phyloP scores from a whole-genome alignment of 768 basidiomycete species.

The Gymnopilus junonius region DNA sequence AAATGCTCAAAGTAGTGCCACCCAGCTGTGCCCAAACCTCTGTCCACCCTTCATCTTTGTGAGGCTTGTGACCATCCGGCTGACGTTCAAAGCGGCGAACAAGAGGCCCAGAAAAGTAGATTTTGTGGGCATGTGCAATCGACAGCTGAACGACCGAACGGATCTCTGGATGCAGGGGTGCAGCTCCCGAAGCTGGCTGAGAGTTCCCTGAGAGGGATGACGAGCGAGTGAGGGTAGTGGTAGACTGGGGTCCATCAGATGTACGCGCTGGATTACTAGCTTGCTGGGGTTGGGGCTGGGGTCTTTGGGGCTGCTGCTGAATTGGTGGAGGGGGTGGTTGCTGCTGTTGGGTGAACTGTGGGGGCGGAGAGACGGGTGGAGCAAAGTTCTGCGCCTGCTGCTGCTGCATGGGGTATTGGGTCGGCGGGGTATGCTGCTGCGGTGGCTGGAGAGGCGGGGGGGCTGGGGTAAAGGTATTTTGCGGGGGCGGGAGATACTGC shows the following conservation, averaged over 20 bases:
- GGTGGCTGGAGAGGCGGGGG: constrained; percentile 18
- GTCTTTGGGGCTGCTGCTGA: constrained; percentile 22
- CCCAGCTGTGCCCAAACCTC: constrained; percentile 91
- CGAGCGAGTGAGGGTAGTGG: neutral
- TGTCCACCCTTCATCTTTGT: constrained; percentile 79
- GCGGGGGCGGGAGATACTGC: constrained; percentile 16
- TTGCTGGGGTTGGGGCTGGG: constrained; percentile 23
- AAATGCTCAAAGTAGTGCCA: constrained; percentile 87
- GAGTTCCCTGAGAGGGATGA: constrained; percentile 12
- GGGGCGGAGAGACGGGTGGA: constrained; percentile 16
- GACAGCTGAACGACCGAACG: constrained; percentile 78
- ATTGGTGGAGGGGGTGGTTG: constrained; percentile 13
- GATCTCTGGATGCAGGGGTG: constrained; percentile 79
- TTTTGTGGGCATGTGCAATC: constrained; percentile 78
- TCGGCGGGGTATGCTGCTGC: constrained; percentile 17
- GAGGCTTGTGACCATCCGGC: constrained; percentile 70
- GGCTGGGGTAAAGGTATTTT: constrained; percentile 8
- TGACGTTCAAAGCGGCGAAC: constrained; percentile 78
- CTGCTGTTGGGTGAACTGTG: constrained; percentile 15
- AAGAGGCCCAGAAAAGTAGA: constrained; percentile 87
- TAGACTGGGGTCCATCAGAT: constrained; percentile 7
- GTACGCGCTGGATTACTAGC: constrained; percentile 6
- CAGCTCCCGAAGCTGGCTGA: constrained; percentile 22
- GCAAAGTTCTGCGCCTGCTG: constrained; percentile 7
- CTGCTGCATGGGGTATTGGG: constrained; percentile 11